Conservation (phyloP, 2,329 filamentous ascomycete genomes). For the Pyricularia sp. region DNA sequence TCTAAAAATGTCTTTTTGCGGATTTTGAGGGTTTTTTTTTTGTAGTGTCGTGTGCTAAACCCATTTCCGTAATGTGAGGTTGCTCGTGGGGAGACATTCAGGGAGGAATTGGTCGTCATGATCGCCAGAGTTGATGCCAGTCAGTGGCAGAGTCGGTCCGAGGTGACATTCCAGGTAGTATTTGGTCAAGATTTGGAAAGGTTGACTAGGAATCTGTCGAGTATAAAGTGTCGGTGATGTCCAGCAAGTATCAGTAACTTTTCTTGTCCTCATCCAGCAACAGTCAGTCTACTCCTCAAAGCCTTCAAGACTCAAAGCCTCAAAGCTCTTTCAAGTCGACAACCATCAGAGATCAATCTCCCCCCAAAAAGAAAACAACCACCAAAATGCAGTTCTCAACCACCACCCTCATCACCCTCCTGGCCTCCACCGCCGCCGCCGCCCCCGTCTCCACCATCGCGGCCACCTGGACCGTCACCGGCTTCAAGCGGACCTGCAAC, state of each 20-base stretch:
- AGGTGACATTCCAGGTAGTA: neutral
- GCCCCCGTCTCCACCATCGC: slow-evolving; percentile 5
- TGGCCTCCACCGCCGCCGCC: slow-evolving; percentile 5
- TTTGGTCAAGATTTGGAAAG: no score
- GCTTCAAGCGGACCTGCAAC: slow-evolving; percentile 30
- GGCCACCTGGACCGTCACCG: slow-evolving; percentile 33
- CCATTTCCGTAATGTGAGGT: neutral
- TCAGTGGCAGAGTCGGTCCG: neutral
- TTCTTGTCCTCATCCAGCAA: neutral
- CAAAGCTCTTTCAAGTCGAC: neutral
- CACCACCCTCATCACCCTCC: slow-evolving; percentile 5
- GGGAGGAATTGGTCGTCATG: neutral
- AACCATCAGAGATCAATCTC: neutral
- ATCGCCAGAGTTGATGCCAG: neutral
- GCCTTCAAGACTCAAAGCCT: neutral
- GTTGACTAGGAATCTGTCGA: neutral
- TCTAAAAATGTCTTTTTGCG: no score
- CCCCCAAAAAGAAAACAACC: neutral
- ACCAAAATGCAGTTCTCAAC: slow-evolving; percentile 5
- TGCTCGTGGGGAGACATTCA: neutral
- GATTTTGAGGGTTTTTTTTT: no score
- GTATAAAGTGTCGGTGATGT: neutral
- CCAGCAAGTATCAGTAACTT: neutral
- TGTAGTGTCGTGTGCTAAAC: neutral
- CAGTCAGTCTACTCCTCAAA: neutral